Evolutionary conservation across 2,329 filamentous ascomycete genomes (phyloP), one percentile per base, ranked within the genome.

Genomic region (Epichloe elymi): DNA sequence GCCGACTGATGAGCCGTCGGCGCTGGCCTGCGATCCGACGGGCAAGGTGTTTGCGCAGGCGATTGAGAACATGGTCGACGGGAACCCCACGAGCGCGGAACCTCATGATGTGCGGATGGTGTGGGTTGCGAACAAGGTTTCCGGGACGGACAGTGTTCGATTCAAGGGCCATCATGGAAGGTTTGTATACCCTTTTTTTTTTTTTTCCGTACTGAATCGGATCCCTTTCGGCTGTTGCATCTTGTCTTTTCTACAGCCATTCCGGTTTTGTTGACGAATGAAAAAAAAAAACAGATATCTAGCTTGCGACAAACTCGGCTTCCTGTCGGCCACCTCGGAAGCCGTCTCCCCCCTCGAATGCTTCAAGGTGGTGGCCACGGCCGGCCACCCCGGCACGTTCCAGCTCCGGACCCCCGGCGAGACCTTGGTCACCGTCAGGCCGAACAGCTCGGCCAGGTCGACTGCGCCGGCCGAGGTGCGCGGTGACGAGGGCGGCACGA

Each of bases 81-180:
- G 75, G 26, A 85, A 95, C 63, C 79, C 87, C 3, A 67, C 76
- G n/a, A 95, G 82, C 5, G 88, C 91, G 8, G 93, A 98, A 69
- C 93, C 93, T 47, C 90, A 96, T 67, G 90, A 97, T 65, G 90
- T 97, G 54, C 76, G 91, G 54, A 90, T 96, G 71, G 93, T 98
- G 15, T 98, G 91, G 87, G 80, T 97, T 57, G 88, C 87, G 54
- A 95, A 86, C 59, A 79, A 78, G 57, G 83, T 96, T 12, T 79
- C 84, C 0, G 91, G 91, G 3, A 91, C 86, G 1, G 87, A 94
- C 56, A 76, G 78, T 36, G 84, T 88, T 59, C 85, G 86, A 52
- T 86, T 98, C 67, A 96, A 95, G 69, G 88, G 88, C 0, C 86
- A 91, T 60, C 87, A 96, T 67, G 90, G 89, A 55, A 85, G 80